Base-by-base conservation (phyloP, 2,329 filamentous ascomycete genomes). In the Diaporthe vaccinii region DNA sequence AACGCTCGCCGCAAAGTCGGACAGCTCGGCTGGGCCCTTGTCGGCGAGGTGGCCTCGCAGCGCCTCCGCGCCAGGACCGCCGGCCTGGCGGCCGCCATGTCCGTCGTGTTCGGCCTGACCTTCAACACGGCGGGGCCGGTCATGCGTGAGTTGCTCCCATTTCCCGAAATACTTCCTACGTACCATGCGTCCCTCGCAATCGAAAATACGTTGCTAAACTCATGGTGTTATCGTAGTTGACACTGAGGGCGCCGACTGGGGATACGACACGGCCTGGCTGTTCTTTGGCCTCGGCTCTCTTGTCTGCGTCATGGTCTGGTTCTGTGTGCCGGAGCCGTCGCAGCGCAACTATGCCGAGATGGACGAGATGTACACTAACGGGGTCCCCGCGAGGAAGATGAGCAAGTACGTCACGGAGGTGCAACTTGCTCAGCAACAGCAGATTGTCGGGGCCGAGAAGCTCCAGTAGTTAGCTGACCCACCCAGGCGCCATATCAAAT, bases 341-440 rank as follows among this genome's bases (percentile, higher is more conserved):
- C 74, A 68, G 49, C 78, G 78, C 34, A 78, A 77, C 71, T 39
- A 76, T 28, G 79, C 79, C 62, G 79, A 80, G 74, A 69, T 80
- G 59, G 79, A 80, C 44, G 79, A 80, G 73, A 75, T 80, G 58
- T 80, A 76, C 49, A 77, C 78, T 67, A 78, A 78, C 61, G 68
- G 72, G 2, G 76, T 80, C 34, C 75, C 77, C 17, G 69, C 79
- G 4, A 75, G 78, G 74, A 74, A 67, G 44, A 79, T 79, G 78
- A 73, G 67, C 8, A 78, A 73, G 17, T 77, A 78, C 31, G 75
- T 78, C 3, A 79, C 78, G 1, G 76, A 78, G 53, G 58, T 78
- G 28, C 73, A 76, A 68, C 31, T 70, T 44, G 46, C 49, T 25
- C 67, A 70, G 46, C 67, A 70, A 31, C 67, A 57, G 25, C 61